Percentiles rank a stretch among this genome's conserved stretches.
These are phyloP conservation scores for Mortierella alpina DNA, from an alignment of 192 early-diverging fungal species.

Conservation along the genomic window DNA sequence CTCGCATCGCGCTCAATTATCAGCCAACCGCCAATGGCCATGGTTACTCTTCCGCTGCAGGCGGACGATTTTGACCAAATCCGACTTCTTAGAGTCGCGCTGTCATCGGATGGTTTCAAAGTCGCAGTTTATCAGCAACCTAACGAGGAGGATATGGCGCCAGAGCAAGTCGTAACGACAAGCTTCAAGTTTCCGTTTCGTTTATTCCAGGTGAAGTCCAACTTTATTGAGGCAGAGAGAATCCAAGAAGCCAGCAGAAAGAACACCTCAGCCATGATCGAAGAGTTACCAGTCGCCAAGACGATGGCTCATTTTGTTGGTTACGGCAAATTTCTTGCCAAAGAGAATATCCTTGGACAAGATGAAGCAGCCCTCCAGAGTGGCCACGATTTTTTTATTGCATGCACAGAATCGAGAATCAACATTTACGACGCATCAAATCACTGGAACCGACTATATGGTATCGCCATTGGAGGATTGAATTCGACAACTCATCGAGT, in stretches of 20 bases:
- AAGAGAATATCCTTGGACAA: neutral
- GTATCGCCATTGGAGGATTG: constrained; percentile 9
- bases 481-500: neutral
- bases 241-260: neutral
- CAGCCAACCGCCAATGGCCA: neutral
- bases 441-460: constrained; percentile 18
- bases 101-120: constrained; percentile 6
- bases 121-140: constrained; percentile 13
- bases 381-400: constrained; percentile 13
- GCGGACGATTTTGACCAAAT: constrained; percentile 12
- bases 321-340: constrained; percentile 10
- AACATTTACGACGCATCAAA: constrained; percentile 4
- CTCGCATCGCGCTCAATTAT: neutral
- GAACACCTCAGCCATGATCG: neutral
- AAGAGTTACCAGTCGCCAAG: neutral
- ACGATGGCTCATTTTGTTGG: constrained; percentile 4
- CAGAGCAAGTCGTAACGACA: neutral
- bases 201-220: neutral
- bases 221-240: neutral
- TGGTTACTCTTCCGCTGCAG: neutral
- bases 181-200: constrained; percentile 9
- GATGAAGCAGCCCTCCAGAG: neutral
- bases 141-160: constrained; percentile 3
- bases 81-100: neutral
- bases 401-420: constrained; percentile 11